Percentiles rank a stretch among this genome's conserved stretches.
These are phyloP conservation scores for Melaleuca alternifolia DNA, from an alignment of 345 rosid genomes.

Conservation along the genomic window DNA sequence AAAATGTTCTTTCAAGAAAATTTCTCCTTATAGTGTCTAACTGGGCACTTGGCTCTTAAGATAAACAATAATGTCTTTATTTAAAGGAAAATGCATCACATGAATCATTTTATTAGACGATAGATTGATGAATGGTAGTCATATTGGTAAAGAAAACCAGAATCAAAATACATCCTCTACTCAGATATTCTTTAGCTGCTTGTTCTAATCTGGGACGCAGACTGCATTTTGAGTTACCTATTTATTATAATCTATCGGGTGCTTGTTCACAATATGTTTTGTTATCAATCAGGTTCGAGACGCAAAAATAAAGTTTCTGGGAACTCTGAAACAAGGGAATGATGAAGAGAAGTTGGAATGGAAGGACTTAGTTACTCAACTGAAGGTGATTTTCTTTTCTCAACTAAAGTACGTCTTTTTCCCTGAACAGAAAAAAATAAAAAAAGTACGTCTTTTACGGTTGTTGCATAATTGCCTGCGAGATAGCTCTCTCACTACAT, in stretches of 20 bases:
- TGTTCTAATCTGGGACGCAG: background rate
- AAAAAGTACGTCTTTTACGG: background rate
- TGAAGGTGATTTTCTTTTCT: conserved; percentile 38
- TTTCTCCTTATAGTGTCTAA: background rate
- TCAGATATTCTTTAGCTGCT: background rate
- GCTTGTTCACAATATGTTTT: conserved; percentile 2
- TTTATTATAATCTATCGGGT: background rate
- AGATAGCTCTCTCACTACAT: background rate
- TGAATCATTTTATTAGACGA: background rate
- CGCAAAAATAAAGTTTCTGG: conserved; percentile 71
- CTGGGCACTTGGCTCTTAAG: background rate
- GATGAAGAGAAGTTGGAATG: conserved; percentile 80
- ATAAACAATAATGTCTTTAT: background rate
- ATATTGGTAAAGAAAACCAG: background rate
- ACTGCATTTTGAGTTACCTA: background rate
- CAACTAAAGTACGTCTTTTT: background rate
- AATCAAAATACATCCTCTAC: background rate
- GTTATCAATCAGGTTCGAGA: conserved; percentile 60
- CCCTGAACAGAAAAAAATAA: no score
- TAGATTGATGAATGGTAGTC: background rate
- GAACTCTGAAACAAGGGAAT: conserved; percentile 57
- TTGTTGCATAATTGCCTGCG: background rate
- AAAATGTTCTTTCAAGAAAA: background rate
- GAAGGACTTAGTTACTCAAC: conserved; percentile 51
- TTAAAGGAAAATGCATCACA: background rate